phyloP scores from a whole-genome alignment of 306 rosid species.

The Cucurbita pepo region DNA sequence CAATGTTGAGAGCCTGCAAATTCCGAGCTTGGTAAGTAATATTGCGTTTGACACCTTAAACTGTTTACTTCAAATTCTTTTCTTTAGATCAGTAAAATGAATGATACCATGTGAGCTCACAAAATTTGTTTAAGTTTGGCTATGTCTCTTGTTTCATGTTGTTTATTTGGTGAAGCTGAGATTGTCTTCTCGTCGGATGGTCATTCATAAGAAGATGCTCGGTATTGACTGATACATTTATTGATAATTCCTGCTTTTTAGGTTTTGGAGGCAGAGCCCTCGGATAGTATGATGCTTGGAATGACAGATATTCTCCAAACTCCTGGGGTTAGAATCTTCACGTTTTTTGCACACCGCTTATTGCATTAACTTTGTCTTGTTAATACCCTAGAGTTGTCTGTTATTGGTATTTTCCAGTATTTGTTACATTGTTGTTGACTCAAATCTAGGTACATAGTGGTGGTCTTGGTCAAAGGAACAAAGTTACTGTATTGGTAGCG shows the following conservation, averaged over 20 bases:
- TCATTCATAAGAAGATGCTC: not conserved
- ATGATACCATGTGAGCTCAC: not conserved
- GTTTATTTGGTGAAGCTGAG: not conserved
- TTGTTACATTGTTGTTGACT: not conserved
- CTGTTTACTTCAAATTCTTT: not conserved
- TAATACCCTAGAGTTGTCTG: not conserved
- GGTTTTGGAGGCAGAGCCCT: conserved; percentile 46
- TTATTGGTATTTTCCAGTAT: not conserved
- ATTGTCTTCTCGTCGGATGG: not conserved
- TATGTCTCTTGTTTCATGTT: not conserved
- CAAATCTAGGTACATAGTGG: not conserved
- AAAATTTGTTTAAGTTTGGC: not conserved
- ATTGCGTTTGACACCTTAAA: not conserved
- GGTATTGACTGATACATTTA: conserved; percentile 1
- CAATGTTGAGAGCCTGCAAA: conserved; percentile 33
- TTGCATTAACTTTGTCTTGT: not conserved
- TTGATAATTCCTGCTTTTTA: conserved; percentile 11
- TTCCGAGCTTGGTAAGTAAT: conserved; percentile 47
- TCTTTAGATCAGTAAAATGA: not conserved
- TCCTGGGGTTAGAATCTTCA: conserved; percentile 49
- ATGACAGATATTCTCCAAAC: conserved; percentile 47
- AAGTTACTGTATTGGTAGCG: not conserved
- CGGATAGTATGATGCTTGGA: conserved; percentile 36
- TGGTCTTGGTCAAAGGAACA: not conserved
- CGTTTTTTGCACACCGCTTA: not conserved